These are phyloP conservation scores for Talaromyces atroroseus DNA, from an alignment of 2,329 filamentous ascomycete species.

Conservation along the genomic window DNA sequence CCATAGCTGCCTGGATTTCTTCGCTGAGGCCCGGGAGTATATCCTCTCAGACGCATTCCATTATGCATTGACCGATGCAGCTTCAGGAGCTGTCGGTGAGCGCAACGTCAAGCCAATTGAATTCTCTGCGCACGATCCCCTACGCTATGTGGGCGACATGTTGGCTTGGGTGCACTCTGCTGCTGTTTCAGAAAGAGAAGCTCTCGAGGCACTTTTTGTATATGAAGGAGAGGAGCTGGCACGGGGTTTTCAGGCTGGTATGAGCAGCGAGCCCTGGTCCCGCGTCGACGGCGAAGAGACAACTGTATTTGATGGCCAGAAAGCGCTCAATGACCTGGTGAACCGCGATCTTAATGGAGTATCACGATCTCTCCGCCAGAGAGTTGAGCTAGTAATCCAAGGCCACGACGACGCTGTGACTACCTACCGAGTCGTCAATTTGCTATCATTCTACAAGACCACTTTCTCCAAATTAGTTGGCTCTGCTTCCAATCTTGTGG, in stretches of 20 bases:
- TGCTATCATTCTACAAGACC: slow-evolving; percentile 80
- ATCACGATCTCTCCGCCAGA: slow-evolving; percentile 75
- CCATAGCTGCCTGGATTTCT: slow-evolving; percentile 87
- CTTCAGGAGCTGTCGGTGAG: slow-evolving; percentile 54
- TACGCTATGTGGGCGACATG: slow-evolving; percentile 95
- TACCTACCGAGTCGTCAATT: slow-evolving; percentile 83
- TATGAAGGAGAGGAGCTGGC: slow-evolving; percentile 85
- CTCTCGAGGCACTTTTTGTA: slow-evolving; percentile 84
- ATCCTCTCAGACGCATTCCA: slow-evolving; percentile 87
- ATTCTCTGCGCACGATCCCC: slow-evolving; percentile 81
- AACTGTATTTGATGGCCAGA: slow-evolving; percentile 66
- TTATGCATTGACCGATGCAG: slow-evolving; percentile 71
- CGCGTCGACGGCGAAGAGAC: slow-evolving; percentile 54
- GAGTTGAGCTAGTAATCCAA: slow-evolving; percentile 86
- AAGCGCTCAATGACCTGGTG: slow-evolving; percentile 78
- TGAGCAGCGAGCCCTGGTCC: slow-evolving; percentile 80
- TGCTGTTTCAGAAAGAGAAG: slow-evolving; percentile 87
- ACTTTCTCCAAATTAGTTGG: slow-evolving; percentile 80
- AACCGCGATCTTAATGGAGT: slow-evolving; percentile 79
- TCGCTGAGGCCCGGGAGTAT: slow-evolving; percentile 82
- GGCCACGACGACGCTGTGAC: slow-evolving; percentile 84
- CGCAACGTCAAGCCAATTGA: slow-evolving; percentile 80
- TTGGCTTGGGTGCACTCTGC: slow-evolving; percentile 94
- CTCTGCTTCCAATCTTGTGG: slow-evolving; percentile 61
- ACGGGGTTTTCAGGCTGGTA: slow-evolving; percentile 70